Evolutionary conservation across 139 green algal species (phyloP).

Genomic region (Mychonastes homosphaera): DNA sequence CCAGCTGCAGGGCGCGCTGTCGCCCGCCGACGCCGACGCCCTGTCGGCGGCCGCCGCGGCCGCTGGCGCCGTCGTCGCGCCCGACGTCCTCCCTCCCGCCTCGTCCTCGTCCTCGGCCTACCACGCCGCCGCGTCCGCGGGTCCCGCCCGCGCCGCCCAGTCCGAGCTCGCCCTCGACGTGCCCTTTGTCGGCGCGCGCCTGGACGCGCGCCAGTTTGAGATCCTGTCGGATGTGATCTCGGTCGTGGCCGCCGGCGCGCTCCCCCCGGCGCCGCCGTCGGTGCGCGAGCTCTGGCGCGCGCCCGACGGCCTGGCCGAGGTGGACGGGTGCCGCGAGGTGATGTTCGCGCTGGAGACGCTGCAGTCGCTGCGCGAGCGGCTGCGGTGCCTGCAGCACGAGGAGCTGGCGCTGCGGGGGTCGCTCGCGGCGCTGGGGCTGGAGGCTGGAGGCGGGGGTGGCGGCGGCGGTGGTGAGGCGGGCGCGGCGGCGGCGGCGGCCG

Average conservation of each 20-base stretch:
- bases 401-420: conserved; percentile 3
- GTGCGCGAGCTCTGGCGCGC: conserved; percentile 1
- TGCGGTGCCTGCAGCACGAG: conserved; percentile 19
- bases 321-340: conserved; percentile 22
- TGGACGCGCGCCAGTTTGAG: conserved; percentile 59
- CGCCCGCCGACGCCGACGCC: neutral
- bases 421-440: neutral
- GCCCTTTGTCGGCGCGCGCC: conserved; percentile 11
- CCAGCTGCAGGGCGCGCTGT: neutral
- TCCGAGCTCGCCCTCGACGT: conserved; percentile 14
- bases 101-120: conserved; percentile 10
- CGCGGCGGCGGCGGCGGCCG: too few relatives aligned
- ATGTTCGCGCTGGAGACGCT: conserved; percentile 12
- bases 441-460: neutral
- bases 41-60: neutral
- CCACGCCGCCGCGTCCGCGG: too few relatives aligned
- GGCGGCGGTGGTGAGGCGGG: too few relatives aligned
- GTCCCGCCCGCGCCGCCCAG: too few relatives aligned
- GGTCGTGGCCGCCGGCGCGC: neutral
- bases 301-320: conserved; percentile 10
- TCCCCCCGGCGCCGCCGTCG: conserved; percentile 7
- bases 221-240: conserved; percentile 49
- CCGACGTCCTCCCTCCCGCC: neutral
- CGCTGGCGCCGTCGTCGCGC: neutral
- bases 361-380: conserved; percentile 18